Base-by-base conservation (phyloP, 1,284 basidiomycete species). In the Ustilago loliicola region DNA sequence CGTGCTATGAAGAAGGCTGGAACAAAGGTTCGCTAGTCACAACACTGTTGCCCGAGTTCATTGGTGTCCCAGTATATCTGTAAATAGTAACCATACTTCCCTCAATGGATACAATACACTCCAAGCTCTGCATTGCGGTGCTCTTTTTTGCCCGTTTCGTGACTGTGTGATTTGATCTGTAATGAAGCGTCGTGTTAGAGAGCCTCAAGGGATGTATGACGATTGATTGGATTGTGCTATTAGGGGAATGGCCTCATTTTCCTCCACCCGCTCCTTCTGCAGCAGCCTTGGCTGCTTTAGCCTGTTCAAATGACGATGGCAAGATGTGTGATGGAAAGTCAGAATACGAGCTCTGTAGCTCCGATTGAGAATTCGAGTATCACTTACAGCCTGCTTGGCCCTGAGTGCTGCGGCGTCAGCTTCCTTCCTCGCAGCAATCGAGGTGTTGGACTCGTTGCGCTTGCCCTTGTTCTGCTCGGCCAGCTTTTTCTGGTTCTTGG, bases 401-500 rank as follows among this genome's bases (percentile, higher is more conserved):
- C 80, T 69, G 53, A 85, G 60, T 2, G 79, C 82, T 19, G 78
- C 76, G 2, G 83, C 82, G 52, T 85, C 84, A 36, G 77, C 78
- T 65, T 85, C 83, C 51, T 80, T 79, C 34, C 83, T 64, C 64
- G 72, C 65, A 8, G 77, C 80, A 25, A 85, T 76, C 8, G 72
- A 77, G 21, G 79, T 70, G 70, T 76, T 80, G 47, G 74, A 77
- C 23, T 81, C 74, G 66, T 48, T 77, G 47, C 72, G 68, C 57
- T 83, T 81, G 63, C 79, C 79, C 72, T 84, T 85, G 66, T 79
- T 79, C 30, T 58, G 53, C 3, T 81, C 82, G 3, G 78, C 83
- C 54, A 68, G 77, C 78, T 86, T 86, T 61, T 86, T 86, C 23
- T 81, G 79, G 57, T 81, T 81, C 69, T 86, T 86, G 50, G 81